Evolutionary conservation across 192 early-diverging fungal genomes (phyloP).

Genomic region (Linnemannia schmuckeri): DNA sequence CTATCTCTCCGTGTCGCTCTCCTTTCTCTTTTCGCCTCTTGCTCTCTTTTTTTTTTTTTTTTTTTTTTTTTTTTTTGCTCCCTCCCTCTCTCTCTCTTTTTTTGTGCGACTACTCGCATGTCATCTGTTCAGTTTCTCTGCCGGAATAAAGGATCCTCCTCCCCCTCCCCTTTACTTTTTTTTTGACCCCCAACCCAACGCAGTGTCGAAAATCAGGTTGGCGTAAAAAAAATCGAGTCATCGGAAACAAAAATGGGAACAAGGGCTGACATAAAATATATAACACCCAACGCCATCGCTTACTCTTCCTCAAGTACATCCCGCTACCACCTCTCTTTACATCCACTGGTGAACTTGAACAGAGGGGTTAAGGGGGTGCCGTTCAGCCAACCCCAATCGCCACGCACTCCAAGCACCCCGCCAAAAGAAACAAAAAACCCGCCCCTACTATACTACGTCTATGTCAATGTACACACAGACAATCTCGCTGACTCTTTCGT

Average conservation of each 20-base stretch:
- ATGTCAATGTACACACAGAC: background rate
- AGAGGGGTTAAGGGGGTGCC: background rate
- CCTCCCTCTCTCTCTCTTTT: conserved; percentile 2
- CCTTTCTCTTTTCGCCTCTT: background rate
- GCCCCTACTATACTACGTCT: background rate
- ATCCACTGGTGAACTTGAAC: background rate
- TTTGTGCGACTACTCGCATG: conserved; percentile 1
- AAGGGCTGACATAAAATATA: conserved; percentile 1
- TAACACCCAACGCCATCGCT: background rate
- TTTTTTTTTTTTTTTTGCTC: conserved; percentile 24
- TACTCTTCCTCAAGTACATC: background rate
- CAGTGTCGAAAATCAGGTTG: background rate
- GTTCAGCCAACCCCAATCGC: conserved; percentile 10
- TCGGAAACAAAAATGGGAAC: background rate
- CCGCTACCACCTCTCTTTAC: background rate
- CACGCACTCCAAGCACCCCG: conserved; percentile 10
- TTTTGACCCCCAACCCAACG: background rate
- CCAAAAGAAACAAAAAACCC: background rate
- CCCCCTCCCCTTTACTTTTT: background rate
- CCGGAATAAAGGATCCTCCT: background rate
- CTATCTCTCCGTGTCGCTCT: background rate
- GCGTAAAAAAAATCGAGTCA: conserved; percentile 1
- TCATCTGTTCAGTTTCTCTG: conserved; percentile 9
- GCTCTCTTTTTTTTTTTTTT: background rate
- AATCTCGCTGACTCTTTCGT: background rate